Evolutionary conservation across 2,329 filamentous ascomycete genomes (phyloP).

Genomic region (Aureobasidium pullulans): DNA sequence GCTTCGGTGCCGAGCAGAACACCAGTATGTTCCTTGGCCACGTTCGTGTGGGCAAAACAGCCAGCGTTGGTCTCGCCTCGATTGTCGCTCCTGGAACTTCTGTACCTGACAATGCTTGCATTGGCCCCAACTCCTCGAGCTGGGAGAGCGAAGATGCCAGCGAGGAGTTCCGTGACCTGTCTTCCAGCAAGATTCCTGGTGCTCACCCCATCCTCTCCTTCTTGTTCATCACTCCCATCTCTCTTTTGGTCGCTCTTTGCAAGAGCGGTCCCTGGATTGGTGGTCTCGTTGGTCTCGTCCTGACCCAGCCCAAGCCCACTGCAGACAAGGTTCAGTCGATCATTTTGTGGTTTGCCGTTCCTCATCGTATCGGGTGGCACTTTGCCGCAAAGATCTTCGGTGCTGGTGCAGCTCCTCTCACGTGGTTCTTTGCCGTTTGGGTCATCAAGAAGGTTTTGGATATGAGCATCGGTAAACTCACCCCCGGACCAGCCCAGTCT

Average conservation of each 20-base stretch:
- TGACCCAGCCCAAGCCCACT: conserved; percentile 28
- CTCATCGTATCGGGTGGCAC: conserved; percentile 42
- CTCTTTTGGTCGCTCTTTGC: conserved; percentile 34
- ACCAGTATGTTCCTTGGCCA: conserved; percentile 50
- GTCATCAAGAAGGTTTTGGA: conserved; percentile 37
- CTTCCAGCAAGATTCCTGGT: conserved; percentile 31
- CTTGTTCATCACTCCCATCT: conserved; percentile 39
- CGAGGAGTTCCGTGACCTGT: conserved; percentile 42
- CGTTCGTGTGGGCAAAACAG: conserved; percentile 44
- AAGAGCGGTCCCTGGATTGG: conserved; percentile 39
- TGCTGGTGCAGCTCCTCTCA: conserved; percentile 35
- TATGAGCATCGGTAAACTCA: conserved; percentile 31
- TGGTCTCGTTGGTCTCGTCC: conserved; percentile 39
- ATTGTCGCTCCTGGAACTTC: conserved; percentile 45
- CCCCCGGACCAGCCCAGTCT: conserved; percentile 26
- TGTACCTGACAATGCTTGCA: conserved; percentile 44
- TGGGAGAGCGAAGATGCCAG: conserved; percentile 45
- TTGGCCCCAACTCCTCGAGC: conserved; percentile 51
- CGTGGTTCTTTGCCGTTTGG: conserved; percentile 39
- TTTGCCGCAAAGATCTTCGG: conserved; percentile 42
- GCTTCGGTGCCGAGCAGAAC: conserved; percentile 50
- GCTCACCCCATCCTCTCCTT: conserved; percentile 40
- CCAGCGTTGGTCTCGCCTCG: conserved; percentile 42
- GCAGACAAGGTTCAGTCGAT: conserved; percentile 35
- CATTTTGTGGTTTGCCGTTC: conserved; percentile 44